Base-by-base conservation (phyloP, 2,329 filamentous ascomycete genomes). In the Aspergillus ruber region DNA sequence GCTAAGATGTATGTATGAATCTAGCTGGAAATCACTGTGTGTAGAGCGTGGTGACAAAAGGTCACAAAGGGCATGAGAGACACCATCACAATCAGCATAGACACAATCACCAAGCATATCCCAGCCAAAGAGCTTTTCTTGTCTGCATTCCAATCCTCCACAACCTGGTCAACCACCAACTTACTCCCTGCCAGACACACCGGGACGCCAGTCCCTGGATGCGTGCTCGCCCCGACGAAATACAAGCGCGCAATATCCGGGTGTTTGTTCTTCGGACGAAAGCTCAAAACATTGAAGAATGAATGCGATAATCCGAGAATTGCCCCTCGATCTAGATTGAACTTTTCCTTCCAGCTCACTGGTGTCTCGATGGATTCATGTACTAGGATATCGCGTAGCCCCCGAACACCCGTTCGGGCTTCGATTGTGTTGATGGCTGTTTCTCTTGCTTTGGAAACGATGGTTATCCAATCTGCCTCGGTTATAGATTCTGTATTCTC, bases 121-220 rank as follows among this genome's bases (percentile, higher is more conserved):
- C 20, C 20, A 20, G 4, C 20, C 20, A 20, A 20, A 20, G 20
- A 20, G 20, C 20, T 20, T 20, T 20, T 20, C 20, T 20, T 4
- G 20, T 4, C 20, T 20, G 20, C 20, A 20, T 20, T 20, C 36
- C 36, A 39, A 52, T 49, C 43, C 45, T 53, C 17, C 23, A 43
- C 23, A 42, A 49, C 15, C 29, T 46, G n/a, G 3, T 50, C 23
- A 44, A 42, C 42, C 1, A 54, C 46, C n/a, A 53, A 40, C 48
- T 54, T 52, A 35, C 54, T 46, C 43, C 51, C 51, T 3, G 47
- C 36, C 20, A 56, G 45, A 20, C 51, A 48, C 10, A 89, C 86
- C 3, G 86, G 86, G 17, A 89, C 85, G 0, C 85, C 85, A 0
- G 85, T 88, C 1, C 86, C 86, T 0, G 86, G 85, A 69, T 90